A percentile compares a stretch with the other conserved stretches of the same genome.
phyloP scores from a whole-genome alignment of 2,329 filamentous ascomycete genomes.

The Dothistroma septosporum region DNA sequence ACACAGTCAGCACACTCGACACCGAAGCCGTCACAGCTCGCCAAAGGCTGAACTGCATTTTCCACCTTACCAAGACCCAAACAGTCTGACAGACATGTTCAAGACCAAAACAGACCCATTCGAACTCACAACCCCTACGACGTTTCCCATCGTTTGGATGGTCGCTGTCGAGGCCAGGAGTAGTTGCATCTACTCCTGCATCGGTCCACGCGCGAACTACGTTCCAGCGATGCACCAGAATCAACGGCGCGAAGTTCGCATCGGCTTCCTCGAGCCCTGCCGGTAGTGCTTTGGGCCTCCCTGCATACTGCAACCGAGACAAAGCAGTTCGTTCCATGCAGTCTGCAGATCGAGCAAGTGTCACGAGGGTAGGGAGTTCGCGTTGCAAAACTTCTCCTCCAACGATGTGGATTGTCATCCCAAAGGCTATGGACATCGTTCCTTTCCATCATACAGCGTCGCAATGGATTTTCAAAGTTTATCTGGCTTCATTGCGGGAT shows the following conservation, averaged over 20 bases:
- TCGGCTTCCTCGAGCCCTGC: not conserved
- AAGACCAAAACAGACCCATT: not conserved
- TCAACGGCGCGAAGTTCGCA: conserved; percentile 1
- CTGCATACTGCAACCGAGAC: conserved; percentile 1
- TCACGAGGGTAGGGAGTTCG: not conserved
- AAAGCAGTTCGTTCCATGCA: not conserved
- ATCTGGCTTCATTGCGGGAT: not conserved
- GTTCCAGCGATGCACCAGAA: not conserved
- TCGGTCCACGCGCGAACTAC: not conserved
- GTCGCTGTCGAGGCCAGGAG: not conserved
- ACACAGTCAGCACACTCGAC: not conserved
- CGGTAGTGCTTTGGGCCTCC: conserved; percentile 1
- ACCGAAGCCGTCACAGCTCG: not conserved
- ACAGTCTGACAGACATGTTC: too few species aligned
- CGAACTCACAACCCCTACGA: not conserved
- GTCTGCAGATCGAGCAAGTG: not conserved
- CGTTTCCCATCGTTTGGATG: not conserved
- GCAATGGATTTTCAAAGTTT: not conserved
- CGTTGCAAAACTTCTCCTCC: not conserved
- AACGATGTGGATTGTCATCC: not conserved
- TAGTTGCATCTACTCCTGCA: not conserved
- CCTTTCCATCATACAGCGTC: not conserved
- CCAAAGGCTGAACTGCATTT: not conserved
- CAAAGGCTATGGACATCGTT: not conserved
- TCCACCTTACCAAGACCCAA: not conserved